These are phyloP conservation scores for Dacryopinax primogenitus DNA, from an alignment of 768 basidiomycete species.

Conservation along the genomic window DNA sequence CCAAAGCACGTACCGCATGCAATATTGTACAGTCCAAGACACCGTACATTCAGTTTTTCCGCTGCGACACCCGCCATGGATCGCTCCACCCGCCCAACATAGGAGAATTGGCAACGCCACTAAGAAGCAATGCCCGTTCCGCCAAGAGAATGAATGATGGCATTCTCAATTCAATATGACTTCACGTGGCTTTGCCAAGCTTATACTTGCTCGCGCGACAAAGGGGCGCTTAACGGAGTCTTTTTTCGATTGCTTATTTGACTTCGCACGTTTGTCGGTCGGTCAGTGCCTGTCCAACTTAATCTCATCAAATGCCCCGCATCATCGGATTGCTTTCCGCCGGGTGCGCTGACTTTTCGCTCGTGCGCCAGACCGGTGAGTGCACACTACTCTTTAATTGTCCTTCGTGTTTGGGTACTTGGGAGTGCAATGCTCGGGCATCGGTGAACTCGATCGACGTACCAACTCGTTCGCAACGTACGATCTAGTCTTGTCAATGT, in stretches of 20 bases:
- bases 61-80: no score
- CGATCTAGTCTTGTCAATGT: no score
- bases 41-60: no score
- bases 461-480: not conserved
- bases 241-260: not conserved
- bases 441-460: not conserved
- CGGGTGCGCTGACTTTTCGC: not conserved
- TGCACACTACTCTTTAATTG: not conserved
- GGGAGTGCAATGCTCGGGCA: not conserved
- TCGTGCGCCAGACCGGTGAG: not conserved
- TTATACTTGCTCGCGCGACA: not conserved
- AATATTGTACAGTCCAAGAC: no score
- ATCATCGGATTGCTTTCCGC: not conserved
- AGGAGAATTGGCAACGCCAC: no score
- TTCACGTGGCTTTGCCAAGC: not conserved
- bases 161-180: not conserved
- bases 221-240: not conserved
- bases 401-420: no score
- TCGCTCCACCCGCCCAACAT: no score
- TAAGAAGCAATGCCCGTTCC: no score
- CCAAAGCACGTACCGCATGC: no score
- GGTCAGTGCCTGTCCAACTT: conserved; percentile 1
- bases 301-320: conserved; percentile 1
- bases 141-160: no score
- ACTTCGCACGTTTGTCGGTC: not conserved